phyloP scores from a whole-genome alignment of 176 grass and related monocot species.

The Alloteropsis semialata region DNA sequence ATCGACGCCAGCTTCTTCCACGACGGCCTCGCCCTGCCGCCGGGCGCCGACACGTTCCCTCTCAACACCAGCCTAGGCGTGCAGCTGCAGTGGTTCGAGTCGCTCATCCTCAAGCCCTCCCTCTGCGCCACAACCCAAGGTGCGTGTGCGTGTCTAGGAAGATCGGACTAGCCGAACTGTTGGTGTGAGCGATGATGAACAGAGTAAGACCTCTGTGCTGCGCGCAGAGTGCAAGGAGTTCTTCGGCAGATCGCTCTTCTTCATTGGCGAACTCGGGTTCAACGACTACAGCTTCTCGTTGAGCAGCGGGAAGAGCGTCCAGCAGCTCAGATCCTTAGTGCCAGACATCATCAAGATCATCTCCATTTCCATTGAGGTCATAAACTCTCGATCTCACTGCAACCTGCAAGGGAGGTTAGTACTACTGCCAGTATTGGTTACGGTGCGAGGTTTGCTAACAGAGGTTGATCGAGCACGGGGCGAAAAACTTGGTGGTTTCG shows the following conservation, averaged over 20 bases:
- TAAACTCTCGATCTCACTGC: too few species aligned
- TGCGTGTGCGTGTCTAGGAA: too few species aligned
- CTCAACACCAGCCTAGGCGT: conserved; percentile 39
- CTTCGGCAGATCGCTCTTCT: conserved; percentile 49
- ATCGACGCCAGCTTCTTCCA: conserved; percentile 36
- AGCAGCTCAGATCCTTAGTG: conserved; percentile 20
- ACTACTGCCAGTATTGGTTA: neutral
- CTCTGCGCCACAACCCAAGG: conserved; percentile 37
- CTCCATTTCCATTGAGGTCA: conserved; percentile 49
- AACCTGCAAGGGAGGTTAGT: neutral
- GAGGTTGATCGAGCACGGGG: conserved; percentile 37
- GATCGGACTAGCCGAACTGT: too few species aligned
- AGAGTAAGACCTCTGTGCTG: neutral
- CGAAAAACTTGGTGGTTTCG: neutral
- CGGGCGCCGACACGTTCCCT: neutral
- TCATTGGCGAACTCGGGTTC: conserved; percentile 38
- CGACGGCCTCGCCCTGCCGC: neutral
- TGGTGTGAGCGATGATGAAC: too few species aligned
- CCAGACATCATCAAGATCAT: conserved; percentile 29
- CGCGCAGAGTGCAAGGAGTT: conserved; percentile 32
- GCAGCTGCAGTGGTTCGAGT: conserved; percentile 49
- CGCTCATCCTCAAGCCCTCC: conserved; percentile 39
- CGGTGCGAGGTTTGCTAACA: neutral
- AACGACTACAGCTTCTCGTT: conserved; percentile 42
- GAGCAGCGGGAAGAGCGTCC: neutral